Base-by-base conservation (phyloP, 1,284 basidiomycete genomes). In the Apiotrichum porosum region DNA sequence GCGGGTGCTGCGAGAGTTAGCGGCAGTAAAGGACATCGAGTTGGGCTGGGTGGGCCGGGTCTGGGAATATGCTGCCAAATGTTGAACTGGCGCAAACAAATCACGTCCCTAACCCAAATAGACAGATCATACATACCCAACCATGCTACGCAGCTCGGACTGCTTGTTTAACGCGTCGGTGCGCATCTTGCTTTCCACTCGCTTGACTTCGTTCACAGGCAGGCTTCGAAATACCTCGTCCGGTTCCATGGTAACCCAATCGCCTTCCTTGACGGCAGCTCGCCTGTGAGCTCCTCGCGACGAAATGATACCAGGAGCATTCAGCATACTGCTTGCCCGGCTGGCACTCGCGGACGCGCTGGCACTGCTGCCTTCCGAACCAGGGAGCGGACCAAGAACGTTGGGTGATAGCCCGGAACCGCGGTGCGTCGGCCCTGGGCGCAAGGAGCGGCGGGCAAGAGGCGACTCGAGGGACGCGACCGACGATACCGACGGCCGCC, bases 111-210 rank as follows among this genome's bases (percentile, higher is more conserved):
- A n/a, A n/a, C 23, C 31, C 31, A 9, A 6, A 13, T 28, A 3
- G 9, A 6, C 17, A 22, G 10, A 3, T 3, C 21, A 4, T 49
- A 83, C 88, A 79, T 73, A 93, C 89, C 89, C 91, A 69, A 97
- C 92, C 91, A 94, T 97, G 23, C 87, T 78, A 57, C 91, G 79
- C 37, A 95, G 79, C 68, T 97, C 92, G 62, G 90, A 86, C 65
- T 90, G 87, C 72, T 94, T 94, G 42, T 84, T 84, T 65, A 90
- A 82, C 2, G 90, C 90, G 70, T 92, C 87, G n/a, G 79, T 75
- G 88, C 82, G 80, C 52, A 93, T 75, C 49, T 82, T 82, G 23
- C 80, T 76, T 64, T 91, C 85, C 32, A 85, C 79, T 36, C 75
- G 73, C 69, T 80, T 86, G 31, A 91, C 83, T 68, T 93, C 88